phyloP scores from a whole-genome alignment of 2,329 filamentous ascomycete genomes.

The Claviceps maximensis region DNA sequence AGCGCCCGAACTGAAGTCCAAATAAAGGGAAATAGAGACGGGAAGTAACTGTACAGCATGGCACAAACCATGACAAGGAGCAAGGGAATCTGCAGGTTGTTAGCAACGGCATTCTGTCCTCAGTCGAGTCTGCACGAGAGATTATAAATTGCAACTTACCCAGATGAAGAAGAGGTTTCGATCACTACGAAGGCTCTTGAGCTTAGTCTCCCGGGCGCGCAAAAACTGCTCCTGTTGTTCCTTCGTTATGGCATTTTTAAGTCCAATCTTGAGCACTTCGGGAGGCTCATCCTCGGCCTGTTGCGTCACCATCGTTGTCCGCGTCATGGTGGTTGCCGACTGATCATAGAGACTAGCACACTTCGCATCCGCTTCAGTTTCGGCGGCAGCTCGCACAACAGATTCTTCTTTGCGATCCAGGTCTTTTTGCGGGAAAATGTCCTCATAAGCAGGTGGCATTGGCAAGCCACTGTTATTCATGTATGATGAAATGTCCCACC shows the following conservation, averaged over 20 bases:
- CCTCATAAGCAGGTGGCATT: slow-evolving; percentile 64
- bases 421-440: slow-evolving; percentile 52
- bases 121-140: background rate
- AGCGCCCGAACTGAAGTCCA: slow-evolving; percentile 22
- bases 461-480: slow-evolving; percentile 31
- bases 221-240: slow-evolving; percentile 53
- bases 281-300: slow-evolving; percentile 28
- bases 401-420: slow-evolving; percentile 44
- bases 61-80: slow-evolving; percentile 34
- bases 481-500: slow-evolving; percentile 55
- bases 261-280: slow-evolving; percentile 42
- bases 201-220: slow-evolving; percentile 45
- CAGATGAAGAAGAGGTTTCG: slow-evolving; percentile 56
- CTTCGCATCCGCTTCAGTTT: slow-evolving; percentile 45
- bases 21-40: slow-evolving; percentile 28
- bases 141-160: slow-evolving; percentile 29
- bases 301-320: slow-evolving; percentile 20
- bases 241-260: slow-evolving; percentile 49
- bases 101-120: background rate
- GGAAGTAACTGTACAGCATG: slow-evolving; percentile 38
- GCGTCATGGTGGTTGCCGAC: slow-evolving; percentile 10
- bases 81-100: slow-evolving; percentile 30
- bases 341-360: slow-evolving; percentile 41
- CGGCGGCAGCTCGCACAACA: slow-evolving; percentile 43
- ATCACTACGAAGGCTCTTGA: slow-evolving; percentile 50